phyloP scores from a whole-genome alignment of 129 eudicot species.

The Gnaphalium uliginosum region DNA sequence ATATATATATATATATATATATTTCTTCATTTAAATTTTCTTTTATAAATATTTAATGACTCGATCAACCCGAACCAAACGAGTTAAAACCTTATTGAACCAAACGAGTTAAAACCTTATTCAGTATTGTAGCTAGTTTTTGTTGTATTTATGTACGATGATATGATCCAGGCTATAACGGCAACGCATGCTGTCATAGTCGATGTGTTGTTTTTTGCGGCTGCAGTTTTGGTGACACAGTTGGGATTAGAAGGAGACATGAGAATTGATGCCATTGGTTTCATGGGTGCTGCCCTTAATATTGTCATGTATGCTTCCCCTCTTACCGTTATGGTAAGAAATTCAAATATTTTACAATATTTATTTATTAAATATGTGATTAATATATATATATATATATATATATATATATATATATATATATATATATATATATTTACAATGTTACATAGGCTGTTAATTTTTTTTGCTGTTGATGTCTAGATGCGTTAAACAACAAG shows the following conservation, averaged over 20 bases:
- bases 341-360: no score
- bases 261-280: slow-evolving; percentile 56
- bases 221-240: slow-evolving; percentile 35
- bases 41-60: not conserved
- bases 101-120: not conserved
- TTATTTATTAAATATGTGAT: no score
- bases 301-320: slow-evolving; percentile 72
- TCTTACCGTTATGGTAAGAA: slow-evolving; percentile 66
- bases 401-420: no score
- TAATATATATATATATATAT: no score
- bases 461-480: no score
- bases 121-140: no score
- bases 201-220: slow-evolving; percentile 45
- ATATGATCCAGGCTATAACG: slow-evolving; percentile 45
- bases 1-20: no score
- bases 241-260: slow-evolving; percentile 44
- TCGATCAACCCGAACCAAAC: not conserved
- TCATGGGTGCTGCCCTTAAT: slow-evolving; percentile 55
- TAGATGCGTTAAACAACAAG: no score
- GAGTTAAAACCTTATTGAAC: no score
- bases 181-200: slow-evolving; percentile 35
- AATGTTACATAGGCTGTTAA: no score
- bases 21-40: no score
- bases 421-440: no score
- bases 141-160: not conserved